Conservation (phyloP, 2,329 filamentous ascomycete genomes). For the Cryphonectria parasitica region DNA sequence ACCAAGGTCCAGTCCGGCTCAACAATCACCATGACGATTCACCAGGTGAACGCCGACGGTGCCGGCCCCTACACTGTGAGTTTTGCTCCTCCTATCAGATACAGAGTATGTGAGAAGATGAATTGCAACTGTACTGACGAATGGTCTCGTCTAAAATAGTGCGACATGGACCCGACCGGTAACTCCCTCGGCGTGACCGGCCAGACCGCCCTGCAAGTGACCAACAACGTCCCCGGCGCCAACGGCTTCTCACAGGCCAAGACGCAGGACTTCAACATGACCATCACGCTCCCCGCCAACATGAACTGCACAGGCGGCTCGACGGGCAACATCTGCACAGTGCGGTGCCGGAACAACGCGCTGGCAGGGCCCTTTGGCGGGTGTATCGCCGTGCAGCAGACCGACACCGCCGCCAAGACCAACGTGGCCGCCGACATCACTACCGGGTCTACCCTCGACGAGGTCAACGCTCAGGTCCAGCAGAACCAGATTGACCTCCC, state of each 20-base stretch:
- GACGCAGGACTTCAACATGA: constrained; percentile 58
- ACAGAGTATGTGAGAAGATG: too few species aligned
- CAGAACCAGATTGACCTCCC: constrained; percentile 56
- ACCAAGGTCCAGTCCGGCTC: constrained; percentile 52
- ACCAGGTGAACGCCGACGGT: constrained; percentile 55
- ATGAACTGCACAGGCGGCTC: constrained; percentile 55
- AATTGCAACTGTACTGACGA: neutral
- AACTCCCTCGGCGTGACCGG: constrained; percentile 41
- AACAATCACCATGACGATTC: constrained; percentile 47
- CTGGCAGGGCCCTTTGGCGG: constrained; percentile 57
- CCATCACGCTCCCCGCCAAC: constrained; percentile 51
- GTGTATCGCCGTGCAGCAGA: constrained; percentile 62
- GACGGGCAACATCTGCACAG: constrained; percentile 61
- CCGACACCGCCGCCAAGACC: constrained; percentile 45
- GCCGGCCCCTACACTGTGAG: constrained; percentile 49
- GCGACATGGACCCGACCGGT: constrained; percentile 52
- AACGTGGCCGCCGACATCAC: constrained; percentile 51
- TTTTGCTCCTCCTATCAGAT: neutral
- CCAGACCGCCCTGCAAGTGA: constrained; percentile 51
- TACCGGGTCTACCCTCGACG: constrained; percentile 50
- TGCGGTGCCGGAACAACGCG: constrained; percentile 63
- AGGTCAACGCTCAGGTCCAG: constrained; percentile 52
- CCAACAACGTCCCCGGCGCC: constrained; percentile 60
- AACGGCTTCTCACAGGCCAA: constrained; percentile 62
- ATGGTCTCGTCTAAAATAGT: constrained; percentile 31